Conservation (phyloP, 2,329 filamentous ascomycete species). For the Nigrospora sphaerica region DNA sequence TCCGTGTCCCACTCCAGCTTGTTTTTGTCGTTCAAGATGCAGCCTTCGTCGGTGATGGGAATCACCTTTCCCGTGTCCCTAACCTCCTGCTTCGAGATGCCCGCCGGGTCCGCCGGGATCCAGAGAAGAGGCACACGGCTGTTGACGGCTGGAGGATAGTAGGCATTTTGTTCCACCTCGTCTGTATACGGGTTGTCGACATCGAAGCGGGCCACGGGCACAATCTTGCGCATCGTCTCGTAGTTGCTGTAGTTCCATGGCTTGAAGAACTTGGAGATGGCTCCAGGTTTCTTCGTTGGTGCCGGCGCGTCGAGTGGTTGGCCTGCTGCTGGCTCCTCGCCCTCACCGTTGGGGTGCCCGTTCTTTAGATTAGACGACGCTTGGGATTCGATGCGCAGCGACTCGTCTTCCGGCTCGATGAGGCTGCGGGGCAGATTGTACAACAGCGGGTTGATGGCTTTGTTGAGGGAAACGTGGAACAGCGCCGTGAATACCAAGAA, state of each 20-base stretch:
- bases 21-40: conserved; percentile 63
- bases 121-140: conserved; percentile 64
- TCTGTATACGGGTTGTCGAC: conserved; percentile 51
- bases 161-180: conserved; percentile 59
- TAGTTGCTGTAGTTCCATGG: conserved; percentile 75
- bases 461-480: conserved; percentile 67
- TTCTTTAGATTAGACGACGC: conserved; percentile 12
- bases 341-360: conserved; percentile 14
- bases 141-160: conserved; percentile 64
- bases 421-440: conserved; percentile 71
- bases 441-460: conserved; percentile 68
- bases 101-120: conserved; percentile 71
- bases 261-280: conserved; percentile 64
- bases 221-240: conserved; percentile 57
- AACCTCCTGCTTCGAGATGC: conserved; percentile 72
- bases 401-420: conserved; percentile 40
- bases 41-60: conserved; percentile 74
- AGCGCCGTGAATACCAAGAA: conserved; percentile 70
- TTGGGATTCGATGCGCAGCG: conserved; percentile 15
- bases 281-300: conserved; percentile 41
- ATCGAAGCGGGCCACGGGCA: conserved; percentile 48
- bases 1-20: conserved; percentile 26
- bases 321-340: conserved; percentile 21
- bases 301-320: conserved; percentile 12
- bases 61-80: conserved; percentile 64